Percentiles rank a stretch among this genome's conserved stretches.
Conservation (phyloP, 2,329 filamentous ascomycete species). For the Dothistroma pini region DNA sequence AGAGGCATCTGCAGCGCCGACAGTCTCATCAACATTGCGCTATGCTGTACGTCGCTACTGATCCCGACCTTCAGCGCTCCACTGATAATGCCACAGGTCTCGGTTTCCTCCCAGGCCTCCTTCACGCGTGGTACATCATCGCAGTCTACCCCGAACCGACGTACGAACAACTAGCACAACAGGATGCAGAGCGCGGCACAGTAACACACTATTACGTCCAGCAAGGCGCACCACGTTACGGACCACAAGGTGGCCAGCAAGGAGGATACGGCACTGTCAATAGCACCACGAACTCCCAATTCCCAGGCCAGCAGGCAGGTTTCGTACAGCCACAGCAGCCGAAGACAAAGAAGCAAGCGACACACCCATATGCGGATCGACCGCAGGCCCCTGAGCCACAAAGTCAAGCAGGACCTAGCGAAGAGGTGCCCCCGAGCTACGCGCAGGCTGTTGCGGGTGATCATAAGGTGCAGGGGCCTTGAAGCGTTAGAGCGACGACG, state of each 20-base stretch:
- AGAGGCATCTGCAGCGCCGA: slow-evolving; percentile 87
- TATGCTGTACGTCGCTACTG: slow-evolving; percentile 52
- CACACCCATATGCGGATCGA: background rate
- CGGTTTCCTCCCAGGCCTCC: slow-evolving; percentile 68
- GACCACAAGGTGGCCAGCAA: slow-evolving; percentile 25
- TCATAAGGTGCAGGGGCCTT: slow-evolving; percentile 73
- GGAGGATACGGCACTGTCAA: slow-evolving; percentile 42
- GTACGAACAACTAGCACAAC: slow-evolving; percentile 62
- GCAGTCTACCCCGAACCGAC: slow-evolving; percentile 74
- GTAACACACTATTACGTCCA: slow-evolving; percentile 73
- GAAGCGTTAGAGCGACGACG: background rate
- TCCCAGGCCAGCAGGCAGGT: slow-evolving; percentile 40
- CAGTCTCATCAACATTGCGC: slow-evolving; percentile 90
- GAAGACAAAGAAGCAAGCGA: slow-evolving; percentile 35
- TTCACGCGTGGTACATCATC: slow-evolving; percentile 99
- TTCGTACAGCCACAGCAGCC: slow-evolving; percentile 31
- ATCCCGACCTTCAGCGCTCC: background rate
- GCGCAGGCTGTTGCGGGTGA: slow-evolving; percentile 71
- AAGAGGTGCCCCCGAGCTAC: slow-evolving; percentile 70
- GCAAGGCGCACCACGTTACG: slow-evolving; percentile 29
- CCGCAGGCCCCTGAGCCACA: slow-evolving; percentile 2
- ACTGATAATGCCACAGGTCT: slow-evolving; percentile 27
- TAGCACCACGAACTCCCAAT: slow-evolving; percentile 38
- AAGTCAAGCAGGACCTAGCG: slow-evolving; percentile 43
- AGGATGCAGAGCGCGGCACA: slow-evolving; percentile 53